Percentiles rank a stretch among this genome's conserved stretches.
These are phyloP conservation scores for Penicillium psychrofluorescens DNA, from an alignment of 495 filamentous ascomycete species.

Conservation along the genomic window DNA sequence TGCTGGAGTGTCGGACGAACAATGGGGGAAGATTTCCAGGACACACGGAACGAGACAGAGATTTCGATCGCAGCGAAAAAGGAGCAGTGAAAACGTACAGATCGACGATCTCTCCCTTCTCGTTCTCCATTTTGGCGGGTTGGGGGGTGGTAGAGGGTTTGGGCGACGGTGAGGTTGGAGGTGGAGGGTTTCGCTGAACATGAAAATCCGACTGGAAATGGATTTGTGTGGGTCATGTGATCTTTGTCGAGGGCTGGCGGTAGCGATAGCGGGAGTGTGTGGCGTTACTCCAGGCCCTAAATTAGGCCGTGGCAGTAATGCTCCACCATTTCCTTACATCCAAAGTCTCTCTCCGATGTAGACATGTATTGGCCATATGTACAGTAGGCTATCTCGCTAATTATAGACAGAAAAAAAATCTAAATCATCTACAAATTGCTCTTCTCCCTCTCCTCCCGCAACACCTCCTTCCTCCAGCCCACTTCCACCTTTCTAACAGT, in stretches of 20 bases:
- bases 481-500: conserved; percentile 50
- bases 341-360: too few relatives aligned
- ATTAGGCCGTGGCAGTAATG: neutral
- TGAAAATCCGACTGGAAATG: conserved; percentile 21
- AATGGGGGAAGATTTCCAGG: too few relatives aligned
- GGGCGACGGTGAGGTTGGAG: conserved; percentile 35
- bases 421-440: conserved; percentile 22
- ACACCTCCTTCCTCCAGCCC: conserved; percentile 43
- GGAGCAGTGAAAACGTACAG: conserved; percentile 55
- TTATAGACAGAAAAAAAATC: neutral
- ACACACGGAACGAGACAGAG: too few relatives aligned
- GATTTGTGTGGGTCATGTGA: conserved; percentile 47
- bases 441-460: conserved; percentile 18
- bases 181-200: conserved; percentile 21
- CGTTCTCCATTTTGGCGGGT: conserved; percentile 81
- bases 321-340: neutral
- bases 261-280: conserved; percentile 16
- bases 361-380: too few relatives aligned
- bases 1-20: too few relatives aligned
- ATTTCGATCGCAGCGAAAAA: neutral
- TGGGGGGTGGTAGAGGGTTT: conserved; percentile 32
- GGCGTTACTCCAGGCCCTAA: neutral
- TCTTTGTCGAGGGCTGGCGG: conserved; percentile 33
- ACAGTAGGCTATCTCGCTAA: too few relatives aligned
- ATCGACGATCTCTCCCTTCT: conserved; percentile 98